Percentiles rank a stretch among this genome's conserved stretches.
Conservation (phyloP, 768 basidiomycete genomes). For the Phanerochaete carnosa region DNA sequence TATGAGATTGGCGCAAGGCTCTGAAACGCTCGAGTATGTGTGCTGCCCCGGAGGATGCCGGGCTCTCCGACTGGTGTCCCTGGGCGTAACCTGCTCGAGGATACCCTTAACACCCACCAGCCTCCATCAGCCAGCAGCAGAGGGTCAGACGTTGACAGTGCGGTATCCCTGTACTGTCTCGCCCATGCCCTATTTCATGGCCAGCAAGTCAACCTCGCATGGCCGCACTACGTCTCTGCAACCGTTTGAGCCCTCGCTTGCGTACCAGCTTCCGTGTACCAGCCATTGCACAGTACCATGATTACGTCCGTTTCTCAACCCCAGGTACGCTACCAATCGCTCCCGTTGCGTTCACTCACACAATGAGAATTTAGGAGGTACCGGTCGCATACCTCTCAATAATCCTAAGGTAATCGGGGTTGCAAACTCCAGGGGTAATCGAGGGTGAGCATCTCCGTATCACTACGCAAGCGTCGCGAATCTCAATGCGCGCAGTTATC, state of each 20-base stretch:
- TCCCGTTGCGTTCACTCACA: constrained; percentile 9
- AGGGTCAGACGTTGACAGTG: not conserved
- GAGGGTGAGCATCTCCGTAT: constrained; percentile 42
- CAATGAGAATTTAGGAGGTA: constrained; percentile 42
- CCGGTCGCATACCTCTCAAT: constrained; percentile 63
- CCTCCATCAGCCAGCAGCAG: not conserved
- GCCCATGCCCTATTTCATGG: constrained; percentile 15
- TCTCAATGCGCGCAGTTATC: constrained; percentile 51
- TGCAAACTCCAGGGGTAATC: constrained; percentile 70
- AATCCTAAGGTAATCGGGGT: constrained; percentile 79
- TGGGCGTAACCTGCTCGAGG: not conserved
- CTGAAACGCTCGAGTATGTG: not conserved
- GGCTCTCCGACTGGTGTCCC: not conserved
- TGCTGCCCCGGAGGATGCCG: not conserved
- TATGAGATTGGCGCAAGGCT: not conserved
- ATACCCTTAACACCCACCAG: not conserved
- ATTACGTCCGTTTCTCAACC: constrained; percentile 57
- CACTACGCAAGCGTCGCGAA: constrained; percentile 5
- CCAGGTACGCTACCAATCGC: constrained; percentile 41
- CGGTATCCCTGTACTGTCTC: not conserved
- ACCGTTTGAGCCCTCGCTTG: not conserved
- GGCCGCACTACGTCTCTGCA: constrained; percentile 12
- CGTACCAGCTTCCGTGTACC: not conserved
- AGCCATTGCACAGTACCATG: constrained; percentile 49
- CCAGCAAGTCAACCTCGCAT: constrained; percentile 8